Base-by-base conservation (phyloP, 805 yeast species). In the Kodamaea laetipori region DNA sequence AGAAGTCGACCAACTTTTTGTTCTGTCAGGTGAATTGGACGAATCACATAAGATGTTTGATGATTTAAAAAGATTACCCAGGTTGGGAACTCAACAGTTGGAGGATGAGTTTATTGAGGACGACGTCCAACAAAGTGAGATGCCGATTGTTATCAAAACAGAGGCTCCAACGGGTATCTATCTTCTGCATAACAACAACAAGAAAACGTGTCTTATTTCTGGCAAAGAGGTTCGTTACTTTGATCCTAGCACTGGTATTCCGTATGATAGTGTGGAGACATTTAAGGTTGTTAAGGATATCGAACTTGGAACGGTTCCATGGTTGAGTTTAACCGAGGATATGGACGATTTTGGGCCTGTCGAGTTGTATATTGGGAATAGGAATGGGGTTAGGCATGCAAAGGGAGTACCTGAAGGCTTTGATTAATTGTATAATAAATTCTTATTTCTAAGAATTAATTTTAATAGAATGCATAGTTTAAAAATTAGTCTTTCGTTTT, bases 381-480 rank as follows among this genome's bases (percentile, higher is more conserved):
- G 73, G 49, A 68, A 56, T 73, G 88, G 88, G 52, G 76, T 73
- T 63, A 67, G 74, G 40, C 89, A 82, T 51, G 96, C 96, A 0
- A 77, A 77, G 48, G 96, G 95, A 6, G 96, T 89, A 9, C 97
- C 97, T 1, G 85, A 83, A 41, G 95, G 95, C 6, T 90, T 90
- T 62, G 79, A 68, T 12, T 33, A 33, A 9, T 16, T 10, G 6
- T 27, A n/a, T n/a, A n/a, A n/a, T n/a, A n/a, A n/a, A n/a, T n/a
- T n/a, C n/a, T n/a, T n/a, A n/a, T n/a, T n/a, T n/a, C n/a, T n/a
- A 27, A 11, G 6, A 27, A 10, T 5, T 27, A 27, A 11, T 27
- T 27, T 6, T 27, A 27, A 10, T 27, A 10, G 6, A 27, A 5
- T 27, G 6, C n/a, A 27, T 27, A 5, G 8, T 21, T 21, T 21